phyloP scores from a whole-genome alignment of 1,284 basidiomycete genomes.

The Marasmius tenuissimus region DNA sequence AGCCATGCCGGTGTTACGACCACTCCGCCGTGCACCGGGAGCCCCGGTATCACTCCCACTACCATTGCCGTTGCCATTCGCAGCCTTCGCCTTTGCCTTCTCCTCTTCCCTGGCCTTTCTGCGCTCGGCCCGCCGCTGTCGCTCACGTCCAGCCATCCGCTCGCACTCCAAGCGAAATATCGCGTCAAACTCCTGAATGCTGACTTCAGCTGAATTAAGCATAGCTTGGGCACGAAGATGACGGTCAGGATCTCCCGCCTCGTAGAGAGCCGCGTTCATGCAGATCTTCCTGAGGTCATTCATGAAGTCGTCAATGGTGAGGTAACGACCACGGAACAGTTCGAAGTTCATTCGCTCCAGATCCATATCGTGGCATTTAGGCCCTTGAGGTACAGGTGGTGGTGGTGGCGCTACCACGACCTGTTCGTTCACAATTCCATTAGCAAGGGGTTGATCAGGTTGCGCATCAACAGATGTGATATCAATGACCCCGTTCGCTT shows the following conservation, averaged over 20 bases:
- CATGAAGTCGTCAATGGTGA: slow-evolving; percentile 86
- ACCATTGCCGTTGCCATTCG: slow-evolving; percentile 30
- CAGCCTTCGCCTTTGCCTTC: slow-evolving; percentile 23
- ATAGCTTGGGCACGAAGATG: slow-evolving; percentile 86
- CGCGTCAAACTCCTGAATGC: slow-evolving; percentile 88
- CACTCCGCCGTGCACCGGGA: slow-evolving; percentile 53
- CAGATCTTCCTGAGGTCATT: slow-evolving; percentile 89
- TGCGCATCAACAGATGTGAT: slow-evolving; percentile 36
- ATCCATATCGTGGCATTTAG: slow-evolving; percentile 75
- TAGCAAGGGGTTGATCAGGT: background rate
- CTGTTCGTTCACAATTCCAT: background rate
- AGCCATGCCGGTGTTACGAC: slow-evolving; percentile 68
- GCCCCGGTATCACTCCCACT: slow-evolving; percentile 30
- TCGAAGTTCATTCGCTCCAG: slow-evolving; percentile 89
- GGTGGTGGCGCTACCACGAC: slow-evolving; percentile 7
- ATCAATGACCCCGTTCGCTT: slow-evolving; percentile 44
- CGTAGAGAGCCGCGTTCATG: slow-evolving; percentile 75
- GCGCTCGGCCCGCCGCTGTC: slow-evolving; percentile 63
- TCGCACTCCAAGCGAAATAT: slow-evolving; percentile 85
- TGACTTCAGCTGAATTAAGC: slow-evolving; percentile 84
- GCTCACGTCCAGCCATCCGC: slow-evolving; percentile 82
- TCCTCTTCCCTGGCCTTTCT: slow-evolving; percentile 49
- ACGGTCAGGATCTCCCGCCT: slow-evolving; percentile 73
- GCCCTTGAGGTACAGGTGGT: slow-evolving; percentile 12
- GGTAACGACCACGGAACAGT: slow-evolving; percentile 85